Base-by-base conservation (phyloP, 768 basidiomycete genomes). In the Naganishia vaughanmartiniae region DNA sequence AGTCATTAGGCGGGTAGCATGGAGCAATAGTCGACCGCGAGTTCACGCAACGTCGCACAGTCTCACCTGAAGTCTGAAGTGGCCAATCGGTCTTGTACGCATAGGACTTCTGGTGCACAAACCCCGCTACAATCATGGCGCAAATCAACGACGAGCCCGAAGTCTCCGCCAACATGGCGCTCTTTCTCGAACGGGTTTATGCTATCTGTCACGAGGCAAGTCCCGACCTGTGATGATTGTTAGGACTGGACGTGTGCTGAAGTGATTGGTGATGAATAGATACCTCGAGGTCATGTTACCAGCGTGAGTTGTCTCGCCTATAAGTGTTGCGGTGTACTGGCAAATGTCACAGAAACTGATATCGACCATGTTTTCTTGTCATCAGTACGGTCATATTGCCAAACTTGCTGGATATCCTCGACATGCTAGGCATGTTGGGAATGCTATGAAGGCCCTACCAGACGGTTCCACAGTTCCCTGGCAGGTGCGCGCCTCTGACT, bases 341-440 rank as follows among this genome's bases (percentile, higher is more conserved):
- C 33, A n/a, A n/a, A n/a, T n/a, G n/a, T 28, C 3, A 17, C 21
- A 17, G 19, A 48, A 66, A 10, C 24, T 4, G 48, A 42, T 24
- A 10, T 2, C 14, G 21, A 36, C 7, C 34, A 21, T 14, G 28
- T 36, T 9, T 54, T 53, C 24, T 53, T 11, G 31, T 5, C 24
- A 3, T 4, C 36, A 68, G 60, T 70, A 70, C 39, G 77, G 78
- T 2, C 78, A 81, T 69, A 81, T 81, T 28, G 80, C 80, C 2
- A 76, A 75, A 33, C 70, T 81, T 19, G 77, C 78, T 26, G 80
- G 80, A 24, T 81, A 78, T 67, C 80, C 80, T 4, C 75, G 55
- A 10, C 76, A 81, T 66, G 74, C 80, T 0, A 73, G 80, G 70
- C 80, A 81, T 70, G 80, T 81, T 19, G 80, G 80, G 5, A 77